Evolutionary conservation across 2,329 filamentous ascomycete genomes (phyloP), one percentile per base, ranked within the genome.

Genomic region (Fusarium nygamai): DNA sequence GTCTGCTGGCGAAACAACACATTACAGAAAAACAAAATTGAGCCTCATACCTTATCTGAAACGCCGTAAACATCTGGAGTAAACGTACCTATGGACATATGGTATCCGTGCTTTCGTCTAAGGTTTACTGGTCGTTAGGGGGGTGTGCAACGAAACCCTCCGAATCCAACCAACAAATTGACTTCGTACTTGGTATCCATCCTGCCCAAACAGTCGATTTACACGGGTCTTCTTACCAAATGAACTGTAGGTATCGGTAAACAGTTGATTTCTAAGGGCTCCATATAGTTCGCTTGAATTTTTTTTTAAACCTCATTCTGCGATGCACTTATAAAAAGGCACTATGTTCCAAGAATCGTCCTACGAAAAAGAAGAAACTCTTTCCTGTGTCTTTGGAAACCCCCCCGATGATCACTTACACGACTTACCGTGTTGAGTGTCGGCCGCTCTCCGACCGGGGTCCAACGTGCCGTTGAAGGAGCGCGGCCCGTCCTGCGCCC

Each of bases 1-100:
- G 24, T 36, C 34, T 36, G 38, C 44, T 54, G 16, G 36, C 58
- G 68, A 59, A 53, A 65, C 69, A 57, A 24, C 47, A 34, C 31
- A 24, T 50, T 24, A 14, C 48, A 31, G 27, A 58, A 56, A 54
- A 36, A 62, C 44, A 29, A 33, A 46, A 50, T 38, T 65, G 50
- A 67, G 48, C 64, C 65, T 58, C 60, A 57, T 34, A 38, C 36
- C 63, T 46, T 61, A 70, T 66, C 53, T 59, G 67, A 70, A 70
- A 70, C 67, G 24, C 22, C 41, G 41, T 54, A 60, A 58, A 57
- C 53, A 51, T 43, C 57, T 62, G 47, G 24, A 68, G 36, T 34
- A 69, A 27, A 63, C 17, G 46, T 29, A 17, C 14, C 17, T 51
- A 48, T 38, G 36, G 17, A 48, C 27, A 24, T 36, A 34, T n/a